A percentile compares a stretch with the other conserved stretches of the same genome.
These are phyloP conservation scores for Plenodomus lindquistii DNA, from an alignment of 2,329 filamentous ascomycete species.

Conservation along the genomic window DNA sequence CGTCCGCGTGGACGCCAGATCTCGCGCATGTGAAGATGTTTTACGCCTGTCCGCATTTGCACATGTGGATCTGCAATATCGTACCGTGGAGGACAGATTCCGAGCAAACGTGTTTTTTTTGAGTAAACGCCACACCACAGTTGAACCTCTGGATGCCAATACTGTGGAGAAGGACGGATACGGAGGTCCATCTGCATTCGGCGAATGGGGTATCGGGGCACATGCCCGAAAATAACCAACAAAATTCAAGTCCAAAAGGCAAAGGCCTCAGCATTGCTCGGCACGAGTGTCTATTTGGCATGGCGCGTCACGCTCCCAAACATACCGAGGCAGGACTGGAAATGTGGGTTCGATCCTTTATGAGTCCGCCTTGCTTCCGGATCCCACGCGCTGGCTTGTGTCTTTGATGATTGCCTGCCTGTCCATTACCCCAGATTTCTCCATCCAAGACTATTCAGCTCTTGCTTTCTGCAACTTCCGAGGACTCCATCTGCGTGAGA, in stretches of 20 bases:
- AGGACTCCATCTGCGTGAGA: neutral
- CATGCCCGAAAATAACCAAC: neutral
- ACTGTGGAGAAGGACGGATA: neutral
- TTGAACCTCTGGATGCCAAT: neutral
- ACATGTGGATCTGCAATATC: neutral
- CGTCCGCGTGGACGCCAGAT: constrained; percentile 14
- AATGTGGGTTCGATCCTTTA: constrained; percentile 9
- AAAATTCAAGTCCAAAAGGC: constrained; percentile 3
- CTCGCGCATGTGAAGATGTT: constrained; percentile 19
- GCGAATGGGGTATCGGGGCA: neutral
- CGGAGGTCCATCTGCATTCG: constrained; percentile 1
- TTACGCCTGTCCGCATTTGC: neutral
- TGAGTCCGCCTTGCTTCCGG: constrained; percentile 6
- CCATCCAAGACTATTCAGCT: neutral
- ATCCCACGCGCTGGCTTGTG: neutral
- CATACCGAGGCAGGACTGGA: constrained; percentile 8
- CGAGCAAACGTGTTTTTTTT: neutral
- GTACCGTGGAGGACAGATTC: neutral
- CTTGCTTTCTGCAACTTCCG: neutral
- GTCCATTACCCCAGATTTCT: neutral
- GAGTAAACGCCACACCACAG: neutral
- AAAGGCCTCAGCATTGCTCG: constrained; percentile 5
- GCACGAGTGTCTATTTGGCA: constrained; percentile 12
- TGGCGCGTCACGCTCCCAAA: constrained; percentile 1
- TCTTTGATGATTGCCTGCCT: neutral